Percentiles rank a stretch among this genome's conserved stretches.
Conservation (phyloP, 495 filamentous ascomycete species). For the Podospora australis region DNA sequence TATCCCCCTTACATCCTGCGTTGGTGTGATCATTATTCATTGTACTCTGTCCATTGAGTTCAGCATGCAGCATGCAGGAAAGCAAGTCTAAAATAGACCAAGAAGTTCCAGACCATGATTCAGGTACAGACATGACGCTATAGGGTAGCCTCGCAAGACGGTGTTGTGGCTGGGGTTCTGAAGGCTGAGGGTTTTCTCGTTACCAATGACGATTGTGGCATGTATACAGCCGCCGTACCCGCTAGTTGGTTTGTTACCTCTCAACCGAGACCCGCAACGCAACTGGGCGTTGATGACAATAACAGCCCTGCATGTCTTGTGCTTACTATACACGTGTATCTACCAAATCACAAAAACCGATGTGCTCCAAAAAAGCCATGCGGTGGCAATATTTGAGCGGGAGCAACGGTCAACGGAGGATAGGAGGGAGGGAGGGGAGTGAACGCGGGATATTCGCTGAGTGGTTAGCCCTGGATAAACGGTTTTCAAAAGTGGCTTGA, state of each 20-base stretch:
- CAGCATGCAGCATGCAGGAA: conserved; percentile 18
- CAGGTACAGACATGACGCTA: conserved; percentile 1
- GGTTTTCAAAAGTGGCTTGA: neutral
- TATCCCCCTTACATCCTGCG: conserved; percentile 16
- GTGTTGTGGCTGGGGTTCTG: neutral
- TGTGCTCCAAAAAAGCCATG: neutral
- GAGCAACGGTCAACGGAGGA: neutral
- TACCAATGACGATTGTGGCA: neutral
- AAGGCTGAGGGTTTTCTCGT: neutral
- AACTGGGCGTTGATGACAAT: neutral
- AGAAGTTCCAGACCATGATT: neutral
- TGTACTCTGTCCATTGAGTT: conserved; percentile 15
- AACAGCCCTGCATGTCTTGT: too few relatives aligned
- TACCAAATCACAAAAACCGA: neutral
- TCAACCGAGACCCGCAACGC: conserved; percentile 3
- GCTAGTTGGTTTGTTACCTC: neutral
- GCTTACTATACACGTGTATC: neutral
- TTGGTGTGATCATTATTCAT: conserved; percentile 15
- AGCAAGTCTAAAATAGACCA: conserved; percentile 11
- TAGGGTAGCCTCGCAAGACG: conserved; percentile 2
- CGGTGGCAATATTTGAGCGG: conserved; percentile 1
- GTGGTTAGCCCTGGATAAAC: neutral
- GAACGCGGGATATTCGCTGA: conserved; percentile 1
- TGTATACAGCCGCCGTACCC: neutral
- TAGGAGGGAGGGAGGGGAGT: neutral